Base-by-base conservation (phyloP, 495 filamentous ascomycete genomes). In the Aspergillus diversus region DNA sequence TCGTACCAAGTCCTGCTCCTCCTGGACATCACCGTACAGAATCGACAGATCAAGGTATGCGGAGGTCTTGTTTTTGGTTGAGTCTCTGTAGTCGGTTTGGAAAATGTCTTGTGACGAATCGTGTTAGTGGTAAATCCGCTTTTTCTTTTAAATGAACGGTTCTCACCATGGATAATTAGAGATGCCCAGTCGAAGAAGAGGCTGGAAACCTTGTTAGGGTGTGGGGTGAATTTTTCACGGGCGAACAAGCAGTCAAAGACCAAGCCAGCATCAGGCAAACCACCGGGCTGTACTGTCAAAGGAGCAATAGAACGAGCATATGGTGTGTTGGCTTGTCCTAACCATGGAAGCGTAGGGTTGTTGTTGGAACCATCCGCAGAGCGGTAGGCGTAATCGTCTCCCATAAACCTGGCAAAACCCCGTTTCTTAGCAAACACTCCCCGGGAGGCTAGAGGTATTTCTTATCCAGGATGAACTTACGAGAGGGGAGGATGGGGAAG, bases 321-420 rank as follows among this genome's bases (percentile, higher is more conserved):
- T 32, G 83, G 70, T 17, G 83, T 84, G 66, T 83, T 82, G 17
- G 83, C 83, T 59, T 81, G 81, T 54, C 83, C 84, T 50, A 86
- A 68, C 75, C 81, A 80, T 6, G 84, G 84, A 56, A 80, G 78
- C 42, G 81, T 80, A 52, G 83, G 80, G 67, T 85, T 86, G 70
- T 87, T 86, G 67, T 86, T 83, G 0, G 86, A 90, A n/a, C 90
- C 90, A 76, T 92, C 90, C 3, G 88, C 88, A 51, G 81, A 81
- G n/a, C 90, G 83, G 67, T 91, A 92, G 57, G 80, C 71, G 66
- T 82, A 87, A 48, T 89, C 81, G 57, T 88, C 83, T 17, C 89
- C 89, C 67, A 91, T 76, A 65, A 84, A 90, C 47, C 80, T 83
- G 52, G n/a, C 9, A 11, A 31, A 63, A 43, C 15, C 4, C 39